Evolutionary conservation across 345 rosid genomes (phyloP).

Genomic region (Syzygium aqueum): DNA sequence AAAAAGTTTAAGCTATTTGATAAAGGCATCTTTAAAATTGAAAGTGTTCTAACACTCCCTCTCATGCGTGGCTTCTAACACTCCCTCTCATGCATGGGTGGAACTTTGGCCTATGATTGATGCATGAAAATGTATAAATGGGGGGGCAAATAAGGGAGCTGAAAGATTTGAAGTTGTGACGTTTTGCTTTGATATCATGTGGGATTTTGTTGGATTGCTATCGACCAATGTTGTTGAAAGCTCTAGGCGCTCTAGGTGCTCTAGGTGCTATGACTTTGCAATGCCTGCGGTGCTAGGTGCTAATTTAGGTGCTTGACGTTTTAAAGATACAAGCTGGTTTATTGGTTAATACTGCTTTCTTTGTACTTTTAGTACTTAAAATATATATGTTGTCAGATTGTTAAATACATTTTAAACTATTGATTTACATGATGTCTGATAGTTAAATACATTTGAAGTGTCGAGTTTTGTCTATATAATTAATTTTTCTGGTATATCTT

Average conservation of each 20-base stretch:
- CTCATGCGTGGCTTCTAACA: background rate
- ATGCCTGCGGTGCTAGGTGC: background rate
- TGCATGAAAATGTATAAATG: background rate
- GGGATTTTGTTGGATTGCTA: background rate
- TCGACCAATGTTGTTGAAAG: background rate
- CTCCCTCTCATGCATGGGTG: background rate
- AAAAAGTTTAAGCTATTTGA: background rate
- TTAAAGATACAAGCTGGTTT: no score
- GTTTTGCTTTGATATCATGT: background rate
- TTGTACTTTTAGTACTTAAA: background rate
- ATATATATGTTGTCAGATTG: background rate
- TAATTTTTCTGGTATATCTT: background rate
- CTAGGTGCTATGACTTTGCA: background rate
- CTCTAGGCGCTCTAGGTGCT: background rate
- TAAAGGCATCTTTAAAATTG: background rate
- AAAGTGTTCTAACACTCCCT: background rate
- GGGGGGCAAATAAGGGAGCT: background rate
- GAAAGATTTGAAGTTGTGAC: background rate
- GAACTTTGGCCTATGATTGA: background rate
- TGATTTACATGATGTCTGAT: background rate
- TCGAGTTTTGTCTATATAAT: no score
- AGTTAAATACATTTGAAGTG: background rate
- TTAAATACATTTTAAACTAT: background rate
- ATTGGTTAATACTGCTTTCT: background rate
- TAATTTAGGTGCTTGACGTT: background rate